phyloP scores from a whole-genome alignment of 78 protist species.

The Speleostelium caveatum region DNA sequence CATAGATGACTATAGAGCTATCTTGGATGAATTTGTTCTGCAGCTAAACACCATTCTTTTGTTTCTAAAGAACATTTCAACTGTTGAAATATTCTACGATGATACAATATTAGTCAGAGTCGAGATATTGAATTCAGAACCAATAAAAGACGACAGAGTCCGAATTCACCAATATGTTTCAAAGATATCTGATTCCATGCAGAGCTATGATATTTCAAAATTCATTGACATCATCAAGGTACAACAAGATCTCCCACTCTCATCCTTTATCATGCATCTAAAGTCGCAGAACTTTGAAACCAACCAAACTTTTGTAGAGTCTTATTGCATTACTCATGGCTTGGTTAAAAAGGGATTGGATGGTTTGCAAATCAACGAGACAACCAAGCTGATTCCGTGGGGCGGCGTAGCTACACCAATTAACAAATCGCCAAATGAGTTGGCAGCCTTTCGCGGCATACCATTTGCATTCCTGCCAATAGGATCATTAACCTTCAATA shows the following conservation, averaged over 20 bases:
- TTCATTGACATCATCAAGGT: not conserved
- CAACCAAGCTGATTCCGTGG: conserved; percentile 21
- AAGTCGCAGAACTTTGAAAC: not conserved
- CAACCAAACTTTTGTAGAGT: not conserved
- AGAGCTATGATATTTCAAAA: not conserved
- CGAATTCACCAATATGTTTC: not conserved
- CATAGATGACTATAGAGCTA: not conserved
- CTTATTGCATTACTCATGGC: not conserved
- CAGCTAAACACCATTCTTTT: not conserved
- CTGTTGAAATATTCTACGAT: not conserved
- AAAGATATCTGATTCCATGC: conserved; percentile 1
- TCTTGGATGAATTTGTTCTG: not conserved
- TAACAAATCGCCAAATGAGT: not conserved
- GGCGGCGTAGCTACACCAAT: conserved; percentile 12
- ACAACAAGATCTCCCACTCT: not conserved
- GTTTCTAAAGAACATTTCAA: not conserved
- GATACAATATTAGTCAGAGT: not conserved
- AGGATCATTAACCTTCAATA: not conserved
- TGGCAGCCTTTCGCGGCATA: not conserved
- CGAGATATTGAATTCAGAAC: not conserved
- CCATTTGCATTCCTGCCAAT: conserved; percentile 18
- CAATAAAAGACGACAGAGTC: not conserved
- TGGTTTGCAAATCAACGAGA: not conserved
- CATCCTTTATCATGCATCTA: not conserved
- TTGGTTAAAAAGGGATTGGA: not conserved